A percentile compares a stretch with the other conserved stretches of the same genome.
These are phyloP conservation scores for Komagataella pseudopastoris DNA, from an alignment of 805 yeast genomes.

Conservation along the genomic window DNA sequence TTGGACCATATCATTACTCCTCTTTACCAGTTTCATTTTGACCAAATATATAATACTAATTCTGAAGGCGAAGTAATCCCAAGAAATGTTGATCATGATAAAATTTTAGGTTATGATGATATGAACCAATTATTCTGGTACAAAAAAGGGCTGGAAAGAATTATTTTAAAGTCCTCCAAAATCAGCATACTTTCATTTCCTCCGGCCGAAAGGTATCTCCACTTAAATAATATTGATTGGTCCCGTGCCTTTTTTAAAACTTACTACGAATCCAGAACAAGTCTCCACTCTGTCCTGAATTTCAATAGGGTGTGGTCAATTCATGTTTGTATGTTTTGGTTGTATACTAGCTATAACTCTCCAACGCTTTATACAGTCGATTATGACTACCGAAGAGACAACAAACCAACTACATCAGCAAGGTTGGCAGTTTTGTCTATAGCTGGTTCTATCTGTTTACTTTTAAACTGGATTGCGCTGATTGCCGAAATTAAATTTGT, in stretches of 20 bases:
- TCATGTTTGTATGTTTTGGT: constrained; percentile 38
- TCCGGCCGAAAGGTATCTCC: constrained; percentile 16
- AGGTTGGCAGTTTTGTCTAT: constrained; percentile 28
- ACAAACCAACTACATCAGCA: constrained; percentile 30
- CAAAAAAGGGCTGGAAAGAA: constrained; percentile 19
- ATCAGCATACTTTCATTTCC: constrained; percentile 14
- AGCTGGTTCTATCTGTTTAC: constrained; percentile 29
- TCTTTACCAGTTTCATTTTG: constrained; percentile 44
- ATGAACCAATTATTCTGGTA: constrained; percentile 40
- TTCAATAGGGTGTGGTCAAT: constrained; percentile 41
- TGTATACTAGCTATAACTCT: constrained; percentile 34
- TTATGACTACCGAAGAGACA: constrained; percentile 24
- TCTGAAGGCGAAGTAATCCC: constrained; percentile 40
- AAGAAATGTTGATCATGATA: constrained; percentile 56
- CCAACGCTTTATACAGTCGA: constrained; percentile 32
- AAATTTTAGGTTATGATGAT: constrained; percentile 45
- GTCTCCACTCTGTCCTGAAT: constrained; percentile 35
- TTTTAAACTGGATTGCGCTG: constrained; percentile 25
- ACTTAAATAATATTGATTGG: constrained; percentile 25
- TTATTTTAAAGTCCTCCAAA: constrained; percentile 20
- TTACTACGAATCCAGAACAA: constrained; percentile 30
- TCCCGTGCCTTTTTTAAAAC: constrained; percentile 27
- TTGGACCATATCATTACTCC: constrained; percentile 31
- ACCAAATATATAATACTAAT: constrained; percentile 45
- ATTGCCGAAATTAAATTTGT: constrained; percentile 28